A percentile compares a stretch with the other conserved stretches of the same genome.
These are phyloP conservation scores for Nelumbo lutea DNA, from an alignment of 164 flowering plant genomes.

Conservation along the genomic window DNA sequence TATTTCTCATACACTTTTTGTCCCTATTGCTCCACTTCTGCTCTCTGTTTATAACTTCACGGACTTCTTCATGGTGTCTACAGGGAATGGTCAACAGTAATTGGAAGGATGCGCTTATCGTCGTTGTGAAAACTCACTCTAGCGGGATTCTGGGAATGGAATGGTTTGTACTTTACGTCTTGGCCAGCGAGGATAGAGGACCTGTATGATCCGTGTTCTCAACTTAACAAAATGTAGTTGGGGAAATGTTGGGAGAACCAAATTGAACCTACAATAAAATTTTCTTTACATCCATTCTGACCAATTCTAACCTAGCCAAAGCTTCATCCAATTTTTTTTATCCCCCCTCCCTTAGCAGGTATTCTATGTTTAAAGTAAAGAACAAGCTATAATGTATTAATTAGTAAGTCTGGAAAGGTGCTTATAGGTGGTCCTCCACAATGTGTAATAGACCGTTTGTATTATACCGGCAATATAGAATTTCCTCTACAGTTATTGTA, in stretches of 20 bases:
- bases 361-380: too few species aligned
- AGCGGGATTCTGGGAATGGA: constrained; percentile 83
- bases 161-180: constrained; percentile 91
- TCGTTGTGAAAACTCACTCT: constrained; percentile 79
- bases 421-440: too few species aligned
- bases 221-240: constrained; percentile 69
- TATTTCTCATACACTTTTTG: too few species aligned
- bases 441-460: too few species aligned
- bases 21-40: too few species aligned
- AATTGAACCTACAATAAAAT: constrained; percentile 47
- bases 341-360: too few species aligned
- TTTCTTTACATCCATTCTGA: not conserved
- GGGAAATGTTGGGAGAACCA: constrained; percentile 78
- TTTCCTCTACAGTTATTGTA: too few species aligned
- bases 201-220: constrained; percentile 82
- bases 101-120: constrained; percentile 90
- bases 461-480: too few species aligned
- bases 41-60: not conserved
- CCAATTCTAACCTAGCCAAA: not conserved
- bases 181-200: constrained; percentile 90
- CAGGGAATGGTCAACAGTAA: constrained; percentile 93
- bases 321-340: not conserved
- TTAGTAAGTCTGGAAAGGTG: too few species aligned
- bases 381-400: too few species aligned
- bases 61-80: constrained; percentile 16